These are phyloP conservation scores for Mycena belliarum DNA, from an alignment of 768 basidiomycete genomes.

Conservation along the genomic window DNA sequence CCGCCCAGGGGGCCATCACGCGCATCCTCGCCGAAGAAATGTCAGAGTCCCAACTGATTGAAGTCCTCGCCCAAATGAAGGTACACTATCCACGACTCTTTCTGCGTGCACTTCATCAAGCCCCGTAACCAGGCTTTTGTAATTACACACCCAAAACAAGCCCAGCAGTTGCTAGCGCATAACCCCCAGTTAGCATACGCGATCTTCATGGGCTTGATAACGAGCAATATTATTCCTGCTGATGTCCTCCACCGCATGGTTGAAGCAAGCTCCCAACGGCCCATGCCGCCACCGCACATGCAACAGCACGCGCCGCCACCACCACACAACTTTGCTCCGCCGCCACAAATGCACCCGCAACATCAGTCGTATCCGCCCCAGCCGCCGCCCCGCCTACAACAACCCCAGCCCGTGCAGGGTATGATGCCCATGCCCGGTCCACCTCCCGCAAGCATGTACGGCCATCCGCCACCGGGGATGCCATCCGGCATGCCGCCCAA, in stretches of 20 bases:
- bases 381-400: constrained; percentile 32
- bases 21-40: constrained; percentile 76
- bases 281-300: constrained; percentile 34
- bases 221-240: constrained; percentile 93
- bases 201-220: constrained; percentile 88
- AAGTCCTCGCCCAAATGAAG: constrained; percentile 98
- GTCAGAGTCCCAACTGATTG: constrained; percentile 82
- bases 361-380: constrained; percentile 29
- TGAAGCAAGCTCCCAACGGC: constrained; percentile 34
- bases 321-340: constrained; percentile 50
- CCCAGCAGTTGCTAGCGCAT: constrained; percentile 70
- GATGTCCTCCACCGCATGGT: constrained; percentile 76
- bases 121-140: constrained; percentile 75
- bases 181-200: constrained; percentile 97
- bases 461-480: constrained; percentile 25
- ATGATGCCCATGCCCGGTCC: constrained; percentile 25
- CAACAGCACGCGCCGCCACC: constrained; percentile 46
- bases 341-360: constrained; percentile 30
- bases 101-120: constrained; percentile 13
- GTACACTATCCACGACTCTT: constrained; percentile 45
- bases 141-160: constrained; percentile 88
- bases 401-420: constrained; percentile 32
- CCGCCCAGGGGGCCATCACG: constrained; percentile 80
- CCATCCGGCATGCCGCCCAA: too few species aligned
- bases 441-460: constrained; percentile 32